Evolutionary conservation across 345 rosid species (phyloP).

Genomic region (Ailanthus altissimus): DNA sequence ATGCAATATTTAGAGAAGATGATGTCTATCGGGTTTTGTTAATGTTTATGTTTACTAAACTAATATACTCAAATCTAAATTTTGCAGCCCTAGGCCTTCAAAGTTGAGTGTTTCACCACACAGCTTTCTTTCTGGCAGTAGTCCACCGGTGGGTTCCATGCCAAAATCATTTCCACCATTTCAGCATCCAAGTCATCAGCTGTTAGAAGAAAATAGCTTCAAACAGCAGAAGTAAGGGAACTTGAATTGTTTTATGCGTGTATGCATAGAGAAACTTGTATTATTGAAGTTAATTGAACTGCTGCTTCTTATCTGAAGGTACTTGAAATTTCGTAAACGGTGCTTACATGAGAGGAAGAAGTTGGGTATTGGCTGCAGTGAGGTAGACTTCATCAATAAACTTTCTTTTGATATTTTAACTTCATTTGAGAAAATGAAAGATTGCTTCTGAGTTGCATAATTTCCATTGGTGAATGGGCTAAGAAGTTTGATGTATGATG

Average conservation of each 20-base stretch:
- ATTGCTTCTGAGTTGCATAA: neutral
- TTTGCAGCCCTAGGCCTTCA: conserved; percentile 67
- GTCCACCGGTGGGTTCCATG: conserved; percentile 95
- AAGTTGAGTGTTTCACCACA: conserved; percentile 85
- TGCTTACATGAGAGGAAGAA: conserved; percentile 95
- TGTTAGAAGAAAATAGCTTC: conserved; percentile 94
- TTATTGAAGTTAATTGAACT: conserved; percentile 27
- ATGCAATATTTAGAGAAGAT: neutral
- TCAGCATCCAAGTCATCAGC: conserved; percentile 96
- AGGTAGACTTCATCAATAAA: conserved; percentile 48
- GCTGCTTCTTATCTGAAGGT: conserved; percentile 52
- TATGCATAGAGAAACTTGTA: conserved; percentile 14
- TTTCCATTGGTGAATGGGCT: neutral
- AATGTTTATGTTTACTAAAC: neutral
- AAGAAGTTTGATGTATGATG: neutral
- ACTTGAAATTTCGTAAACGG: conserved; percentile 82
- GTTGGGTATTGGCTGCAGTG: conserved; percentile 89
- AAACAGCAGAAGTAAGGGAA: conserved; percentile 87
- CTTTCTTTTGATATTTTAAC: neutral
- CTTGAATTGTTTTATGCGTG: conserved; percentile 16
- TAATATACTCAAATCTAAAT: conserved; percentile 24
- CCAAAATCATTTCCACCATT: conserved; percentile 92
- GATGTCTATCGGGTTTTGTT: neutral
- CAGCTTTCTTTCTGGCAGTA: conserved; percentile 65
- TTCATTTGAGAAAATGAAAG: neutral